phyloP scores from a whole-genome alignment of 1,284 basidiomycete genomes.

The Xerocomus amazonicus region DNA sequence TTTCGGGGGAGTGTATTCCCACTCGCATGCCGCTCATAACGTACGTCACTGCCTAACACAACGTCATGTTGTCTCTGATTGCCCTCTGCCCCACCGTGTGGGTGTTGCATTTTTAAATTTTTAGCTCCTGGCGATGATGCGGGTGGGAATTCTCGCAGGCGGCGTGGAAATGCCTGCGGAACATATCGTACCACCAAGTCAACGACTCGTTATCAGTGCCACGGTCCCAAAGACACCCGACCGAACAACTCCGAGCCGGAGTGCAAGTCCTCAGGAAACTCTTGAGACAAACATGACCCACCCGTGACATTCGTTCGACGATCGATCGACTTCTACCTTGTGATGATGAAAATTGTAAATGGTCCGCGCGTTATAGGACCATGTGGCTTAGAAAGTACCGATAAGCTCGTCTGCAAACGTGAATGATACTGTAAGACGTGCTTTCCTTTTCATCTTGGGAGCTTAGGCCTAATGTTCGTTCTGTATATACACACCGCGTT shows the following conservation, averaged over 20 bases:
- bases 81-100: not conserved
- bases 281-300: not conserved
- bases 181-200: conserved; percentile 36
- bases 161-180: conserved; percentile 55
- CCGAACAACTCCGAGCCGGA: not conserved
- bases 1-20: conserved; percentile 80
- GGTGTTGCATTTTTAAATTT: not conserved
- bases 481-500: conserved; percentile 9
- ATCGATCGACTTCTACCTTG: conserved; percentile 5
- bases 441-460: not conserved
- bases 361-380: not conserved
- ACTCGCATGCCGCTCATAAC: conserved; percentile 83
- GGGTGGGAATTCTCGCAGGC: conserved; percentile 74
- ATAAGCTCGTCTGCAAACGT: not conserved
- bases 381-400: not conserved
- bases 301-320: conserved; percentile 17
- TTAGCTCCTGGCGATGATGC: conserved; percentile 77
- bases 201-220: conserved; percentile 32
- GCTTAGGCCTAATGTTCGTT: conserved; percentile 1
- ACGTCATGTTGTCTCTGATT: conserved; percentile 1
- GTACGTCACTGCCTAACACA: conserved; percentile 38
- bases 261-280: not conserved
- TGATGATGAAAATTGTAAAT: conserved; percentile 7
- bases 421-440: conserved; percentile 8
- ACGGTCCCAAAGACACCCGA: conserved; percentile 9